These are phyloP conservation scores for Herpetomonas tarakana DNA, from an alignment of 208 protist species.

Conservation along the genomic window DNA sequence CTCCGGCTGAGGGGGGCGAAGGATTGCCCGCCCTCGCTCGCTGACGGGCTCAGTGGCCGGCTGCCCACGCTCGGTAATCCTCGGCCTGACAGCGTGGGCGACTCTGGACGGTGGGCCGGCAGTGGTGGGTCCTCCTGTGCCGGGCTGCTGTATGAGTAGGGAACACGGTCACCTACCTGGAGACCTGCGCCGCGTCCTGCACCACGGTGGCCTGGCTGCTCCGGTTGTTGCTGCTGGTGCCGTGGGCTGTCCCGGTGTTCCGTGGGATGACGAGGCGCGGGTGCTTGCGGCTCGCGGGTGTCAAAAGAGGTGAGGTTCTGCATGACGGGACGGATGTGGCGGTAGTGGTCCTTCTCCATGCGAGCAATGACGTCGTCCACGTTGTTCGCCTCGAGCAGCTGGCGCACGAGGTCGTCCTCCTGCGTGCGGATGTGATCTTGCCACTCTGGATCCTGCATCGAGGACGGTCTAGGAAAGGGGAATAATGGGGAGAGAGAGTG, in stretches of 20 bases:
- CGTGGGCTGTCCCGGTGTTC: slow-evolving; percentile 4
- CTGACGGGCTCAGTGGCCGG: not conserved
- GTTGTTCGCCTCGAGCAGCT: slow-evolving; percentile 60
- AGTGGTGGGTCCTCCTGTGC: not conserved
- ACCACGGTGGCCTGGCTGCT: not conserved
- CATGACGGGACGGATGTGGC: slow-evolving; percentile 32
- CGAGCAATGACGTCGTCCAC: slow-evolving; percentile 67
- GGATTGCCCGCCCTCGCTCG: not conserved
- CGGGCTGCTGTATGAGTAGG: not conserved
- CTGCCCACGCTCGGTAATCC: not conserved
- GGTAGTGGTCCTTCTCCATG: slow-evolving; percentile 59
- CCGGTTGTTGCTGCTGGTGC: not conserved
- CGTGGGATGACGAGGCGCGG: not conserved
- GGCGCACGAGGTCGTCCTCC: slow-evolving; percentile 74
- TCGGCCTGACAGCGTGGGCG: not conserved
- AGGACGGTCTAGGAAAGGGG: not conserved
- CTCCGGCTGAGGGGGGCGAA: not conserved
- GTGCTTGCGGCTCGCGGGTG: not conserved
- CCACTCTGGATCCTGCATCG: slow-evolving; percentile 12
- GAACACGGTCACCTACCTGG: not conserved
- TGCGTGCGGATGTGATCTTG: slow-evolving; percentile 21
- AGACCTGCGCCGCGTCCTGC: not conserved
- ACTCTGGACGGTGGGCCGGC: slow-evolving; percentile 1
- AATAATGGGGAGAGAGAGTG: slow-evolving; percentile 9
- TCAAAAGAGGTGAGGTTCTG: slow-evolving; percentile 34